Evolutionary conservation across 2,329 filamentous ascomycete species (phyloP), one percentile per base, ranked within the genome.

Genomic region (Fusarium begoniae): DNA sequence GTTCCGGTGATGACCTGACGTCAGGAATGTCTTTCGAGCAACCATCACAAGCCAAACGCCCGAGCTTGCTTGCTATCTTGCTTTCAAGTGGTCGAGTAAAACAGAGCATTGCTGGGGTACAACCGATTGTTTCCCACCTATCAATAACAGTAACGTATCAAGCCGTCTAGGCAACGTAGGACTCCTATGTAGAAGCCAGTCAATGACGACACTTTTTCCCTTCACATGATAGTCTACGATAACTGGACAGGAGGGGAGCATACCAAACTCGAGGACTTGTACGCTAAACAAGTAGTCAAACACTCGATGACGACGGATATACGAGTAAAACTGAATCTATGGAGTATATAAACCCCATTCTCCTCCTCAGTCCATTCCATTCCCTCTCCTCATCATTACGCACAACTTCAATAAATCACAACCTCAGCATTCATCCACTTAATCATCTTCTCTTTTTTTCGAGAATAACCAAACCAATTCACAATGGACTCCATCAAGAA

Each of bases 401-500:
- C 57, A 63, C 66, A 64, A 66, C 20, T 38, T 47, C 66, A 62
- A 68, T 14, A n/a, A 58, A 61, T 41, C 38, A 51, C 35, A 70
- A 66, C 20, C 17, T 54, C 48, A 66, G 40, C 32, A 51, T 43
- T 44, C 32, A 61, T 67, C 38, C 40, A 59, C 70, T 70, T 30
- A 68, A 69, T 18, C 41, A 65, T 38, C n/a, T 68, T 38, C 59
- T 65, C 44, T 40, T 37, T 17, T 43, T n/a, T 5, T 28, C 30
- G 14, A 58, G 18, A 35, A 30, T 28, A 40, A 43, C 64, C 47
- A 59, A 70, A 66, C 22, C 40, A 51, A 38, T 70, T 78, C 82
- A 85, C 66, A 82, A 88, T 88, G 87, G 87, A 88, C 62, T 84
- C 85, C 72, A 72, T 88, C 80, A 87, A 87, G 86, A 89, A 91